phyloP scores from a whole-genome alignment of 164 flowering plant species.

The Pachysandra terminalis region DNA sequence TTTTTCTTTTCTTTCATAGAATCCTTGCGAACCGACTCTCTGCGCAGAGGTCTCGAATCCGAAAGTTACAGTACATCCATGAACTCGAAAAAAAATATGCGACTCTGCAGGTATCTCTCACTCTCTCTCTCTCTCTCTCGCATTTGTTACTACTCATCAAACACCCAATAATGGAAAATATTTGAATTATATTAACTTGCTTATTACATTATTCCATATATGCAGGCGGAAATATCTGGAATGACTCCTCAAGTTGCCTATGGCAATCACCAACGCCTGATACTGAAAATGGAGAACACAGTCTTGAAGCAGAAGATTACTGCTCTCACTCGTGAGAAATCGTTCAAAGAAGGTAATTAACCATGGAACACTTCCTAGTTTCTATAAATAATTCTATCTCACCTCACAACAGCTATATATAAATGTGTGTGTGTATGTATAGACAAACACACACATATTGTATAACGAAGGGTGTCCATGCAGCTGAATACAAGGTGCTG shows the following conservation, averaged over 20 bases:
- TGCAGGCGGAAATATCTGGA: conserved; percentile 14
- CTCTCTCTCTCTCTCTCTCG: no score
- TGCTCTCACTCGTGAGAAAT: neutral
- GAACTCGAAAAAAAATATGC: conserved; percentile 16
- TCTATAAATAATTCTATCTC: neutral
- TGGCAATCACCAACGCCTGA: neutral
- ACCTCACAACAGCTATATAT: no score
- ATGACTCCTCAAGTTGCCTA: conserved; percentile 22
- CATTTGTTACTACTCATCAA: no score
- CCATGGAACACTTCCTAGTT: neutral
- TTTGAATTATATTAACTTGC: neutral
- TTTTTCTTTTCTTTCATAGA: conserved; percentile 6
- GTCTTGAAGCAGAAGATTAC: conserved; percentile 16
- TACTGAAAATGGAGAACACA: conserved; percentile 15
- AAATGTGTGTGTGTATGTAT: no score
- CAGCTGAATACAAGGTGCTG: conserved; percentile 19
- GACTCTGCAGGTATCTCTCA: conserved; percentile 2
- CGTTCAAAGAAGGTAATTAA: conserved; percentile 26
- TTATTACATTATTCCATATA: neutral
- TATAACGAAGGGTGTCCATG: no score
- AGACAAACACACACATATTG: no score
- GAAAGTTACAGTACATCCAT: conserved; percentile 12
- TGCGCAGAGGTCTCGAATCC: conserved; percentile 22
- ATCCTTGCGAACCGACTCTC: conserved; percentile 23
- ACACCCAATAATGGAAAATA: neutral